phyloP scores from a whole-genome alignment of 192 early-diverging fungal species.

The Funneliformis geosporum region DNA sequence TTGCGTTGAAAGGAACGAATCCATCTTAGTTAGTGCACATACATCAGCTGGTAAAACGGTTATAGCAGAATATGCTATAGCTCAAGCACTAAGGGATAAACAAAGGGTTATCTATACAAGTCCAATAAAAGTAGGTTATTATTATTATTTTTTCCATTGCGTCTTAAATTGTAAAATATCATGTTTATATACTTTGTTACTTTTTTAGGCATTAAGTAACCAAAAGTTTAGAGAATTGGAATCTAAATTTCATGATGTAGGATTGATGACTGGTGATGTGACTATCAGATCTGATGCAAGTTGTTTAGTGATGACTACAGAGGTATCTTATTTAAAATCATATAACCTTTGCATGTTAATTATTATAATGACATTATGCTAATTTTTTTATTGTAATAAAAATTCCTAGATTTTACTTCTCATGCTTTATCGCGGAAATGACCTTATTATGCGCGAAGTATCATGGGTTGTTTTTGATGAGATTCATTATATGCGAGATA shows the following conservation, averaged over 20 bases:
- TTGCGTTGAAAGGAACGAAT: constrained; percentile 88
- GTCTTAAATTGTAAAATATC: constrained; percentile 73
- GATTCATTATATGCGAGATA: constrained; percentile 98
- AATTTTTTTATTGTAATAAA: constrained; percentile 30
- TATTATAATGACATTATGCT: not conserved
- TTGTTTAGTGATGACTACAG: constrained; percentile 99
- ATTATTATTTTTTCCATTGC: constrained; percentile 69
- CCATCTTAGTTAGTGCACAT: constrained; percentile 90
- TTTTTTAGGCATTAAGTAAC: constrained; percentile 82
- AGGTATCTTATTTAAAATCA: not conserved
- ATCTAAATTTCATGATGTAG: constrained; percentile 96
- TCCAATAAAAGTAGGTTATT: constrained; percentile 82
- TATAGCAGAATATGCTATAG: constrained; percentile 98
- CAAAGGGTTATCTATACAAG: constrained; percentile 97
- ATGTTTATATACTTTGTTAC: not conserved
- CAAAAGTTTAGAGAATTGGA: constrained; percentile 97
- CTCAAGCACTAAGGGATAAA: constrained; percentile 79
- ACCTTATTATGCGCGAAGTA: constrained; percentile 94
- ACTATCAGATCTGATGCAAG: constrained; percentile 92
- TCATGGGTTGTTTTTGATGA: constrained; percentile 99
- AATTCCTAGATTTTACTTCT: constrained; percentile 94
- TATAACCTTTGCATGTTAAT: constrained; percentile 54
- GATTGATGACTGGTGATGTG: constrained; percentile 98
- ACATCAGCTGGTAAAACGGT: constrained; percentile 98
- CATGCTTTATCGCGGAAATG: constrained; percentile 96